phyloP scores from a whole-genome alignment of 108 stramenopile species.

The Nitzschia sp. region DNA sequence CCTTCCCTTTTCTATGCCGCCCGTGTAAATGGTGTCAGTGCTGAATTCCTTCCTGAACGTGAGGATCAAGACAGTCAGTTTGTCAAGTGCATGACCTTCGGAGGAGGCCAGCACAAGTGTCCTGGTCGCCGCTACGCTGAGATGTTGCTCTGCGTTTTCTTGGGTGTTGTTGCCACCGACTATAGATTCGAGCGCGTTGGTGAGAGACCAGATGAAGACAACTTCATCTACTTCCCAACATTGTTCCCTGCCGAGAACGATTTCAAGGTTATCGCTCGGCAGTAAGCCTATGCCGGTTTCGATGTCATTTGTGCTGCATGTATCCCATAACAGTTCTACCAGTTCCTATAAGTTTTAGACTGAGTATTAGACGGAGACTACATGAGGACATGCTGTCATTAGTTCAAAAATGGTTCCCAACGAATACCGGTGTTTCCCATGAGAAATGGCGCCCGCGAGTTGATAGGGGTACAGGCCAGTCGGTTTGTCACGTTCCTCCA shows the following conservation, averaged over 20 bases:
- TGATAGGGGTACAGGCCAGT: conserved; percentile 35
- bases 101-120: conserved; percentile 39
- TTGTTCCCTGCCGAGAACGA: too few relatives aligned
- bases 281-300: too few relatives aligned
- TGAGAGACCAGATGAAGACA: too few relatives aligned
- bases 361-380: not conserved
- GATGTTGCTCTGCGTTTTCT: conserved; percentile 16
- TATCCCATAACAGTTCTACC: too few relatives aligned
- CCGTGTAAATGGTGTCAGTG: conserved; percentile 2
- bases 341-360: too few relatives aligned
- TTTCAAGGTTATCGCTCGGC: too few relatives aligned
- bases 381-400: conserved; percentile 21
- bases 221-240: too few relatives aligned
- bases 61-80: conserved; percentile 28
- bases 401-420: conserved; percentile 34
- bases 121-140: conserved; percentile 32
- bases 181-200: not conserved
- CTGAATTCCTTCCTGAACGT: conserved; percentile 18
- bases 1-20: conserved; percentile 24
- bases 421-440: conserved; percentile 5
- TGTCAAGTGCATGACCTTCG: conserved; percentile 22
- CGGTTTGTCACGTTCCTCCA: conserved; percentile 17
- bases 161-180: conserved; percentile 19
- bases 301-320: too few relatives aligned
- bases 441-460: conserved; percentile 23